Conservation (phyloP, 495 filamentous ascomycete species). For the Chaetomidium leptoderma region DNA sequence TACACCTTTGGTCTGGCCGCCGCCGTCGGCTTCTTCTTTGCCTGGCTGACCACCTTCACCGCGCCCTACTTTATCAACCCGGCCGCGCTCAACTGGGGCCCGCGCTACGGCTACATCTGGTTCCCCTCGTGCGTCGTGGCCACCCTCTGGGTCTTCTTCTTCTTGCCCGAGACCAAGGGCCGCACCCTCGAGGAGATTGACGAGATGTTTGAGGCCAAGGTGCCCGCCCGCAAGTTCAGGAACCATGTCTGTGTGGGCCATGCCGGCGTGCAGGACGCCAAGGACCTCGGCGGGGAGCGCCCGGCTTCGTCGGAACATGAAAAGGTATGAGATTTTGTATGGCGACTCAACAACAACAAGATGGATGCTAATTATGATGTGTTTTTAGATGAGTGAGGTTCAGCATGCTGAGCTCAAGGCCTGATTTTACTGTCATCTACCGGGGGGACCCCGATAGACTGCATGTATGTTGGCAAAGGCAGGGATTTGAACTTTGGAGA, state of each 20-base stretch:
- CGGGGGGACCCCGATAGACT: background rate
- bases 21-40: slow-evolving; percentile 50
- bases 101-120: slow-evolving; percentile 55
- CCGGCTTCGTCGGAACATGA: slow-evolving; percentile 7
- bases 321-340: no score
- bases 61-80: slow-evolving; percentile 63
- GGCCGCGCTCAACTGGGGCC: slow-evolving; percentile 52
- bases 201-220: slow-evolving; percentile 51
- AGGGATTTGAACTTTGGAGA: background rate
- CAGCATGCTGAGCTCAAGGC: slow-evolving; percentile 1
- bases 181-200: slow-evolving; percentile 56
- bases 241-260: slow-evolving; percentile 31
- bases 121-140: slow-evolving; percentile 38
- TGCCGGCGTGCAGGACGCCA: background rate
- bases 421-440: background rate
- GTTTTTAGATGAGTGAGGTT: background rate
- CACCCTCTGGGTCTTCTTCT: slow-evolving; percentile 47
- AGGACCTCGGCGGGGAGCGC: background rate
- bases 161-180: slow-evolving; percentile 54
- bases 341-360: no score
- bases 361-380: background rate
- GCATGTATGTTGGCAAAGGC: background rate
- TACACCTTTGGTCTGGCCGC: slow-evolving; percentile 57
- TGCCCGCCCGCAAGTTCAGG: slow-evolving; percentile 43
- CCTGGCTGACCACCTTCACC: slow-evolving; percentile 57